Conservation (phyloP, 768 basidiomycete species). For the Mycena capillaripes region DNA sequence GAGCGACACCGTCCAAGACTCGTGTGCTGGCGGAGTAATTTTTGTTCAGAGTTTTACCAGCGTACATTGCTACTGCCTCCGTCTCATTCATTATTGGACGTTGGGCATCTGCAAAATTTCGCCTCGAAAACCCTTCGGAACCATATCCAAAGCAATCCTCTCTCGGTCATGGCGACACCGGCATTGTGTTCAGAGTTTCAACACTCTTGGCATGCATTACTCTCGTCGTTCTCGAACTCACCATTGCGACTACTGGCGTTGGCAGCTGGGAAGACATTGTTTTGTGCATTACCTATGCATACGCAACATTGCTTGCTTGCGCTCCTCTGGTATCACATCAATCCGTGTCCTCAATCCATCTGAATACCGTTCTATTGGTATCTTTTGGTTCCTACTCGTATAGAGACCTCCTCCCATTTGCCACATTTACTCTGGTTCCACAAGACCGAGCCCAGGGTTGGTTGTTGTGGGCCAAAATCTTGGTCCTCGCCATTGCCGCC, state of each 20-base stretch:
- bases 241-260: background rate
- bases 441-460: constrained; percentile 52
- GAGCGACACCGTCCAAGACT: background rate
- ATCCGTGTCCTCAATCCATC: background rate
- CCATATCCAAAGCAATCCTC: background rate
- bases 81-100: constrained; percentile 10
- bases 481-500: constrained; percentile 53
- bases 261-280: constrained; percentile 13
- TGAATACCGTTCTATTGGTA: constrained; percentile 22
- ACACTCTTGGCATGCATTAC: constrained; percentile 14
- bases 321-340: background rate
- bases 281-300: constrained; percentile 14
- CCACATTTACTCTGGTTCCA: constrained; percentile 57
- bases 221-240: constrained; percentile 10
- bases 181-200: background rate
- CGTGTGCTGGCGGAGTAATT: background rate
- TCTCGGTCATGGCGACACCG: background rate
- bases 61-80: constrained; percentile 12
- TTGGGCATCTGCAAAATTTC: constrained; percentile 10
- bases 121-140: background rate
- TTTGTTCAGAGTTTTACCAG: constrained; percentile 11
- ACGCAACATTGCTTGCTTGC: constrained; percentile 14
- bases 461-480: constrained; percentile 59
- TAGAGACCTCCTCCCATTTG: constrained; percentile 61
- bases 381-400: constrained; percentile 39